Evolutionary conservation across 2,329 filamentous ascomycete genomes (phyloP).

Genomic region (Alternaria longipes): DNA sequence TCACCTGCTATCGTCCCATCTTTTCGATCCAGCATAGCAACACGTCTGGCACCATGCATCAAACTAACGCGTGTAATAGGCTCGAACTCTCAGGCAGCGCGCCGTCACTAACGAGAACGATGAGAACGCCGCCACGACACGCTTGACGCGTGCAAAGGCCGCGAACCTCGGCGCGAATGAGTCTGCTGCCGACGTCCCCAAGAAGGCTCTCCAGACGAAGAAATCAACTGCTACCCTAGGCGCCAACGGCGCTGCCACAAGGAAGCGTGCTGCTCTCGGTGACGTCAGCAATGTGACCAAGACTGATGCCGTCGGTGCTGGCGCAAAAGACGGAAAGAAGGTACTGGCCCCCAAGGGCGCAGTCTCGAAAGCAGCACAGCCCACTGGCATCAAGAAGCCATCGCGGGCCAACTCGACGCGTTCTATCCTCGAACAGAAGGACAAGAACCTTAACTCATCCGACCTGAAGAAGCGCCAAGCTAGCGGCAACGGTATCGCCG

Average conservation of each 20-base stretch:
- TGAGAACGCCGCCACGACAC: slow-evolving; percentile 81
- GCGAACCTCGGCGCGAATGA: slow-evolving; percentile 69
- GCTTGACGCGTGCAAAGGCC: slow-evolving; percentile 91
- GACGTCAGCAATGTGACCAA: slow-evolving; percentile 97
- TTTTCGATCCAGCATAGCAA: slow-evolving; percentile 18
- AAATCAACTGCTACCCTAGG: slow-evolving; percentile 52
- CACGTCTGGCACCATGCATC: slow-evolving; percentile 10
- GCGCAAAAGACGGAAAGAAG: slow-evolving; percentile 74
- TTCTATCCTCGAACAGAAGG: slow-evolving; percentile 71
- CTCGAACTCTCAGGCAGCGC: slow-evolving; percentile 76
- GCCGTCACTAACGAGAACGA: slow-evolving; percentile 91
- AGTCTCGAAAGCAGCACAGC: slow-evolving; percentile 79
- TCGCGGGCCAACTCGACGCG: slow-evolving; percentile 68
- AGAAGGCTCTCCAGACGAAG: slow-evolving; percentile 58
- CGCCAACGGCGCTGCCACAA: slow-evolving; percentile 57
- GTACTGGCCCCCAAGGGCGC: slow-evolving; percentile 68
- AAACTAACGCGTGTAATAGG: slow-evolving; percentile 62
- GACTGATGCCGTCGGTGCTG: slow-evolving; percentile 59
- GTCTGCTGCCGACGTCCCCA: slow-evolving; percentile 65
- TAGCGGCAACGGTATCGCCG: slow-evolving; percentile 74
- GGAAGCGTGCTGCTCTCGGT: slow-evolving; percentile 85
- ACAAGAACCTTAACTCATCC: slow-evolving; percentile 69
- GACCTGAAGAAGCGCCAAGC: slow-evolving; percentile 80
- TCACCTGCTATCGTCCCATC: slow-evolving; percentile 17
- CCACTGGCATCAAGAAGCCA: slow-evolving; percentile 82